These are phyloP conservation scores for Astragalus glycyphyllos DNA, from an alignment of 306 rosid species.

Conservation along the genomic window DNA sequence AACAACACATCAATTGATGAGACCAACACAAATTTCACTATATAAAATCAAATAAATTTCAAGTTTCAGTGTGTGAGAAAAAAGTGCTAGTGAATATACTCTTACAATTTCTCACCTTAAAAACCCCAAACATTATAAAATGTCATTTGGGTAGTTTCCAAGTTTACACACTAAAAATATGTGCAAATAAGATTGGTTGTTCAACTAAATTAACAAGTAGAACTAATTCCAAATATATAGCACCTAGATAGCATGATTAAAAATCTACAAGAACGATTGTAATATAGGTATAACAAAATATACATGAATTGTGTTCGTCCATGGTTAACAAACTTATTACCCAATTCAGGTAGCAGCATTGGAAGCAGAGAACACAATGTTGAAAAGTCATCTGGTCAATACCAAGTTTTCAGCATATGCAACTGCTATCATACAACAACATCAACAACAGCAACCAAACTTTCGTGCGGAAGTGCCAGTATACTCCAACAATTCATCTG, in stretches of 20 bases:
- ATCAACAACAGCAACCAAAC: constrained; percentile 24
- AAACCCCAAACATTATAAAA: too few species aligned
- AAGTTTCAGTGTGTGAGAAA: too few species aligned
- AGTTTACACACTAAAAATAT: too few species aligned
- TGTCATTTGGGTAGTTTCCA: too few species aligned
- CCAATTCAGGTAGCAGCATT: constrained; percentile 64
- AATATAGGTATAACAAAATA: neutral
- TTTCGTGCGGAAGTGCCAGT: constrained; percentile 11
- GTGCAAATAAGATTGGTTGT: too few species aligned
- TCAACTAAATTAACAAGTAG: too few species aligned
- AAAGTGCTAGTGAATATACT: too few species aligned
- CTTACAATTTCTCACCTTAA: too few species aligned
- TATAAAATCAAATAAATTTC: neutral
- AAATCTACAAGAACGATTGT: too few species aligned
- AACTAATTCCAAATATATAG: too few species aligned
- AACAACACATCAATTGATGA: neutral
- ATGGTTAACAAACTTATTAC: neutral
- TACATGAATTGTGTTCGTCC: neutral
- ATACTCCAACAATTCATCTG: constrained; percentile 56
- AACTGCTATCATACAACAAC: constrained; percentile 46
- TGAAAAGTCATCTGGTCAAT: constrained; percentile 64
- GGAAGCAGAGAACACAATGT: constrained; percentile 61
- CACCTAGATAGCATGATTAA: too few species aligned
- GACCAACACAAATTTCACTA: neutral
- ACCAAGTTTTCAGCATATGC: constrained; percentile 59